Evolutionary conservation across 805 yeast species (phyloP).

Genomic region (Kuraishia capsulata): DNA sequence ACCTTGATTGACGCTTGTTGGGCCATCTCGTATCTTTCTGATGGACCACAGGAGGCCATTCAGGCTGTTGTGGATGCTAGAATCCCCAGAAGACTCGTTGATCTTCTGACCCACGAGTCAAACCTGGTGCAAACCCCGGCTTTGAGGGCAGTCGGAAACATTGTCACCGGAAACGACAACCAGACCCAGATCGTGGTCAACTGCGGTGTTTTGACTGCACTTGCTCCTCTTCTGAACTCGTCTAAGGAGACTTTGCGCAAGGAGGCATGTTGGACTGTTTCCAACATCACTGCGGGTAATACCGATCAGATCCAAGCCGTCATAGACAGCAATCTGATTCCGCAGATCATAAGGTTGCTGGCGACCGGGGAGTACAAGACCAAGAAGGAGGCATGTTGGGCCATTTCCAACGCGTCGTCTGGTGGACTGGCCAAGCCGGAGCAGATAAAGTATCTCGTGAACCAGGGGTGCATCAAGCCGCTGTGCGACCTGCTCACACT

Average conservation of each 20-base stretch:
- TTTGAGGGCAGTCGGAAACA: slow-evolving; percentile 93
- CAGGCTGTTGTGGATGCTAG: slow-evolving; percentile 96
- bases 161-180: slow-evolving; percentile 92
- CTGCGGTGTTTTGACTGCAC: slow-evolving; percentile 82
- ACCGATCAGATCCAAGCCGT: slow-evolving; percentile 94
- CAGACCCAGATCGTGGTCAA: slow-evolving; percentile 95
- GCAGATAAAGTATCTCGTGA: slow-evolving; percentile 85
- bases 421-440: slow-evolving; percentile 91
- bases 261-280: slow-evolving; percentile 98
- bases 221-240: slow-evolving; percentile 70
- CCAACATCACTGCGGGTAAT: slow-evolving; percentile 97
- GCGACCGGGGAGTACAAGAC: slow-evolving; percentile 88
- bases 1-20: slow-evolving; percentile 96
- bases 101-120: slow-evolving; percentile 75
- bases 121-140: slow-evolving; percentile 95
- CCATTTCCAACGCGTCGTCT: slow-evolving; percentile 93
- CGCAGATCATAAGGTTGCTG: slow-evolving; percentile 75
- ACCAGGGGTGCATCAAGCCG: slow-evolving; percentile 96
- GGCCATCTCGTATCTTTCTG: slow-evolving; percentile 94
- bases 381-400: slow-evolving; percentile 99
- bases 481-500: slow-evolving; percentile 84
- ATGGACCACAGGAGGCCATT: slow-evolving; percentile 87
- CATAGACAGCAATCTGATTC: slow-evolving; percentile 87
- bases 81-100: slow-evolving; percentile 90
- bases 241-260: slow-evolving; percentile 89